Evolutionary conservation across 345 rosid species (phyloP), one percentile per base, ranked within the genome.

Genomic region (Sonneratia alba): DNA sequence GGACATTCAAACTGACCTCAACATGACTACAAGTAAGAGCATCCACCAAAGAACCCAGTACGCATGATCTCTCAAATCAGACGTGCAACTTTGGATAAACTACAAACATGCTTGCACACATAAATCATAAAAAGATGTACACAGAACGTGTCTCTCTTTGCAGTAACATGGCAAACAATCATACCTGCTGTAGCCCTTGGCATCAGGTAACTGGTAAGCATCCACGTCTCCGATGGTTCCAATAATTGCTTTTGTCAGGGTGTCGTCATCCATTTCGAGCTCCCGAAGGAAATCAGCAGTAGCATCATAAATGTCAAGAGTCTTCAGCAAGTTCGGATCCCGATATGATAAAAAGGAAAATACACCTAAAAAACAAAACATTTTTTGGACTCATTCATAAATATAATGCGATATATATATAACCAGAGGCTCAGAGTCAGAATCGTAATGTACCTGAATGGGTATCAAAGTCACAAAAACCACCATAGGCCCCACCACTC

Each of bases 401-500:
- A 71, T 59, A 66, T 24, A 72, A 72, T 47, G 6, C 37, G 24
- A 49, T 18, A 15, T 32, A 15, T 66, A 42, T 49, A 67, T 71
- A 57, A 66, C 73, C 4, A 82, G 75, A 80, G 76, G 36, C 43
- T 69, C 36, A 48, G 42, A 72, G 19, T 2, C 47, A 64, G 32
- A 14, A 42, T 71, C 11, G 27, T 47, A 36, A 68, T 72, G 15
- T 73, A 92, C 99, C 99, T 76, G 99, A 92, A 80, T 92, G 93
- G 34, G 94, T 83, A 85, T 95, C 98, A 9, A 95, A 90, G 81
- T 92, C 89, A 27, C 98, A 90, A 78, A 92, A 92, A 64, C 99
- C 98, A 67, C 99, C 99, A 81, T 95, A 95, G 70, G 98, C 99
- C 70, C 99, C 99, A 38, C 99, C 99, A 40, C 97, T 90, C 48